phyloP scores from a whole-genome alignment of 345 rosid genomes.

The Alliaria petiolata region DNA sequence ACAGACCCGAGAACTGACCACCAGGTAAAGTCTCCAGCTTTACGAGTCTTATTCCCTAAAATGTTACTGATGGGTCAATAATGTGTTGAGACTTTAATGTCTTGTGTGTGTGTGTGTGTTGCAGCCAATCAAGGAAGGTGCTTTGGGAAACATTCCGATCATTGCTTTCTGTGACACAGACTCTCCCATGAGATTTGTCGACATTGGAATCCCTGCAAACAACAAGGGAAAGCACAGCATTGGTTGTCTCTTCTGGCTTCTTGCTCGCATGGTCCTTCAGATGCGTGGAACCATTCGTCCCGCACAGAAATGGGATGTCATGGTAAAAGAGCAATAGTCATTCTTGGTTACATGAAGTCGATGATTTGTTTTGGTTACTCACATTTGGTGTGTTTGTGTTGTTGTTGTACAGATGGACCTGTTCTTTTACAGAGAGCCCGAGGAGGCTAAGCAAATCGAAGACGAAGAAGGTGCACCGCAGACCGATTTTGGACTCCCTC shows the following conservation, averaged over 20 bases:
- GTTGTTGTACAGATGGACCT: conserved; percentile 43
- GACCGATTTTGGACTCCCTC: conserved; percentile 2
- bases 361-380: not conserved
- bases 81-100: not conserved
- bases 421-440: conserved; percentile 66
- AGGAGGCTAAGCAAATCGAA: conserved; percentile 48
- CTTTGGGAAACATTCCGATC: conserved; percentile 78
- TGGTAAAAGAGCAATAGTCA: conserved; percentile 38
- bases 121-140: conserved; percentile 91
- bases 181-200: conserved; percentile 77
- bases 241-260: conserved; percentile 77
- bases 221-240: conserved; percentile 86
- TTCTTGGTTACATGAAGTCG: not conserved
- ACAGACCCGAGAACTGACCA: conserved; percentile 86
- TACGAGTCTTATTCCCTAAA: not conserved
- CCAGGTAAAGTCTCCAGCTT: conserved; percentile 40
- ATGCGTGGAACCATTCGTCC: conserved; percentile 82
- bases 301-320: conserved; percentile 66
- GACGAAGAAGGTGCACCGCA: conserved; percentile 41
- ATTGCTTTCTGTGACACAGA: conserved; percentile 81
- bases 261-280: conserved; percentile 83
- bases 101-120: not conserved
- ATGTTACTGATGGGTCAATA: not conserved
- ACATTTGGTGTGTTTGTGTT: not conserved
- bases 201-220: conserved; percentile 78